Conservation (phyloP, 2,329 filamentous ascomycete genomes). For the Hymenoscyphus scutula region DNA sequence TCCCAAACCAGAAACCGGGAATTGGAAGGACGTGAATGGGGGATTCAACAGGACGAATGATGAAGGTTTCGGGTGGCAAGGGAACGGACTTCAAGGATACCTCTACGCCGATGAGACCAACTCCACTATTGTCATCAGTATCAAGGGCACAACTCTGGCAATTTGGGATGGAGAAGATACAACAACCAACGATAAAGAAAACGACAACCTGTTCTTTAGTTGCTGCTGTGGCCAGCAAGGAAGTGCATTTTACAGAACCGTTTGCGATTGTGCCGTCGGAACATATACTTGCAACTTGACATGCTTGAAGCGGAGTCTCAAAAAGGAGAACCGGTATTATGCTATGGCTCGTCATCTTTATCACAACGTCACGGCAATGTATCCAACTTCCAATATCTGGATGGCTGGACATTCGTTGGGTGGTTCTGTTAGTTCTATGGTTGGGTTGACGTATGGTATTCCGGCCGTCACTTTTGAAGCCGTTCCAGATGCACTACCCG, state of each 20-base stretch:
- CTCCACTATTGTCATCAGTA: conserved; percentile 81
- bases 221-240: conserved; percentile 96
- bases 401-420: conserved; percentile 89
- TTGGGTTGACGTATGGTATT: conserved; percentile 86
- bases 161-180: conserved; percentile 97
- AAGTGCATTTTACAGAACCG: conserved; percentile 83
- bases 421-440: conserved; percentile 81
- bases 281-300: conserved; percentile 92
- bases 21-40: conserved; percentile 79
- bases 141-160: conserved; percentile 88
- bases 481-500: conserved; percentile 85
- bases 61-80: conserved; percentile 90
- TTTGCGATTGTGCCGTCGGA: conserved; percentile 86
- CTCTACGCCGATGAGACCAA: conserved; percentile 87
- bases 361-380: conserved; percentile 85
- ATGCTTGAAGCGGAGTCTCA: conserved; percentile 73
- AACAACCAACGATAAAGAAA: conserved; percentile 95
- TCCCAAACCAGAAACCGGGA: conserved; percentile 63
- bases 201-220: conserved; percentile 97
- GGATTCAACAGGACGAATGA: conserved; percentile 81
- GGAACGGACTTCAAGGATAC: conserved; percentile 85
- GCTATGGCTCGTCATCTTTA: conserved; percentile 85
- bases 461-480: conserved; percentile 93
- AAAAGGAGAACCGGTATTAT: conserved; percentile 87
- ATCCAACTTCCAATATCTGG: conserved; percentile 84